These are phyloP conservation scores for Quercus variabilis DNA, from an alignment of 306 rosid species.

Conservation along the genomic window DNA sequence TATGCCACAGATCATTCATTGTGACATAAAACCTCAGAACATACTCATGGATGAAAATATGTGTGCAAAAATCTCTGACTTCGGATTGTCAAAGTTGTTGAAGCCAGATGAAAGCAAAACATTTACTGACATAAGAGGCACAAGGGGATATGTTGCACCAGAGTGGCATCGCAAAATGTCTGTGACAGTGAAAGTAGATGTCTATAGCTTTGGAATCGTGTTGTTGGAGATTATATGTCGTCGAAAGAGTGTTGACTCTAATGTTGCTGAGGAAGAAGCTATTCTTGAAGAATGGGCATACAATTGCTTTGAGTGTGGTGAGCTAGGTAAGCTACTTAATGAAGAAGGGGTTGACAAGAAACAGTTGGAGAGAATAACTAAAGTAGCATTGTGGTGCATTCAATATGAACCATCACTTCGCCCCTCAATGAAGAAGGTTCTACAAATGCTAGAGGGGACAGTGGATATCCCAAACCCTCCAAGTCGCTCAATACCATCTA, in stretches of 20 bases:
- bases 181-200: slow-evolving; percentile 16
- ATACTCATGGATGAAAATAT: slow-evolving; percentile 22
- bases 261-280: slow-evolving; percentile 16
- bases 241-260: slow-evolving; percentile 1
- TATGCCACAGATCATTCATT: no score
- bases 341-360: slow-evolving; percentile 7
- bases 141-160: slow-evolving; percentile 29
- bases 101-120: slow-evolving; percentile 18
- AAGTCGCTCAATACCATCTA: no score
- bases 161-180: slow-evolving; percentile 27
- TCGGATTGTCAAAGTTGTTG: slow-evolving; percentile 29
- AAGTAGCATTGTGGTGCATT: slow-evolving; percentile 28
- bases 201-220: slow-evolving; percentile 28
- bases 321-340: not conserved
- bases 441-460: not conserved
- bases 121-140: slow-evolving; percentile 17
- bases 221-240: slow-evolving; percentile 8
- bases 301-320: slow-evolving; percentile 6
- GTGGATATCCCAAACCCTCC: no score
- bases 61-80: slow-evolving; percentile 20
- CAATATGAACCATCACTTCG: slow-evolving; percentile 24
- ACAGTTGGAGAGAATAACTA: slow-evolving; percentile 19
- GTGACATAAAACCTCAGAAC: not conserved
- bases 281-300: slow-evolving; percentile 17
- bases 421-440: no score